These are phyloP conservation scores for Coccinonectria pachysandricola DNA, from an alignment of 2,329 filamentous ascomycete genomes.

Conservation along the genomic window DNA sequence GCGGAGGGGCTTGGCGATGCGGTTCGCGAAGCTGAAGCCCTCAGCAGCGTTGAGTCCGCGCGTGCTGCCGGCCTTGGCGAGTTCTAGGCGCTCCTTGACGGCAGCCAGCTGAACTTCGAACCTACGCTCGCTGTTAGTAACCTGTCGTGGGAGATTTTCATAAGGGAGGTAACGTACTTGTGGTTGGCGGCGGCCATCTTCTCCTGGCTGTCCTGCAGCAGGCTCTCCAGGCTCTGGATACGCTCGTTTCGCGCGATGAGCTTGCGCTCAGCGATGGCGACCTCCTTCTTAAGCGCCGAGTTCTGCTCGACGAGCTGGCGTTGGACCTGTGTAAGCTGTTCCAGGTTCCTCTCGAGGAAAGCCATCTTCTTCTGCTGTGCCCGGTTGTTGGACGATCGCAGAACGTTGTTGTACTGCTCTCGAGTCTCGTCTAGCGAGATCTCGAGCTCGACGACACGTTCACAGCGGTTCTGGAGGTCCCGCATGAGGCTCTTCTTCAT, in stretches of 20 bases:
- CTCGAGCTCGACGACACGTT: conserved; percentile 94
- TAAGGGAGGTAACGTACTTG: conserved; percentile 53
- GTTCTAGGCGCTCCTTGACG: conserved; percentile 95
- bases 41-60: conserved; percentile 63
- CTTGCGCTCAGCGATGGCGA: conserved; percentile 95
- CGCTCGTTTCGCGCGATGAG: conserved; percentile 93
- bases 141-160: too few species aligned
- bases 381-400: conserved; percentile 92
- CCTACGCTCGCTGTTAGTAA: conserved; percentile 42
- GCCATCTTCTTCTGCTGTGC: conserved; percentile 99
- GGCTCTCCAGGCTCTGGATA: conserved; percentile 82
- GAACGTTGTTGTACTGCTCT: conserved; percentile 98
- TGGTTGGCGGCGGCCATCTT: conserved; percentile 96
- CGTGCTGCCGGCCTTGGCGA: conserved; percentile 84
- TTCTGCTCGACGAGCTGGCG: conserved; percentile 98
- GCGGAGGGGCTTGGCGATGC: conserved; percentile 59
- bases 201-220: conserved; percentile 95
- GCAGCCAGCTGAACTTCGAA: conserved; percentile 95
- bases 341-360: conserved; percentile 93
- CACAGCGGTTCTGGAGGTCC: conserved; percentile 94
- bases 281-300: conserved; percentile 94
- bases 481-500: conserved; percentile 99
- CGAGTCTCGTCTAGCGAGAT: conserved; percentile 95
- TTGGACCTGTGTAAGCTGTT: conserved; percentile 95
- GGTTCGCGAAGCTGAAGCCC: conserved; percentile 60